Evolutionary conservation across 306 rosid genomes (phyloP).

Genomic region (Psophocarpus tetragonolobus): DNA sequence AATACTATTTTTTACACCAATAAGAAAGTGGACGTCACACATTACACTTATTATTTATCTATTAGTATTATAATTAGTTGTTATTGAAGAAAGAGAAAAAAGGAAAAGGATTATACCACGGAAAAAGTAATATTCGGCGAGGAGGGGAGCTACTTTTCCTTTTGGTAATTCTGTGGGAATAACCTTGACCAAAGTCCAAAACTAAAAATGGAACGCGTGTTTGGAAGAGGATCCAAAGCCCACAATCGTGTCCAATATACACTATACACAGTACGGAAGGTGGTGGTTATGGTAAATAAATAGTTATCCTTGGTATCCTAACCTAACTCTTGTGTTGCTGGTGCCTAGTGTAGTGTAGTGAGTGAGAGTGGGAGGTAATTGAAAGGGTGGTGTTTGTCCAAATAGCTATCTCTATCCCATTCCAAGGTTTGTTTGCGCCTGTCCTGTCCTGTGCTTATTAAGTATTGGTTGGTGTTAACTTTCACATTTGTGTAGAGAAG

Average conservation of each 20-base stretch:
- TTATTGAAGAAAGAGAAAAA: neutral
- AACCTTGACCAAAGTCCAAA: too few species aligned
- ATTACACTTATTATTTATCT: neutral
- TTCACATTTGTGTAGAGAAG: neutral
- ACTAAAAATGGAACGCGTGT: neutral
- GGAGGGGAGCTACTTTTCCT: neutral
- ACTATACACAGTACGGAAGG: neutral
- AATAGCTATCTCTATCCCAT: neutral
- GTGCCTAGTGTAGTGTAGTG: neutral
- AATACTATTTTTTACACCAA: neutral
- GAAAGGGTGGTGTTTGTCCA: neutral
- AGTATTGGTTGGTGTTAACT: neutral
- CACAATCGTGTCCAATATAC: neutral
- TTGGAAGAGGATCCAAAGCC: neutral
- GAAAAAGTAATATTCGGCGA: neutral
- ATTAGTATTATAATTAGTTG: too few species aligned
- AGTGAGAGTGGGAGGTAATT: neutral
- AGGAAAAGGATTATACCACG: neutral
- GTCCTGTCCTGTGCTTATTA: neutral
- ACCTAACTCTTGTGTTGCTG: neutral
- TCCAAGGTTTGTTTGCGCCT: neutral
- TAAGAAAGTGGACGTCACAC: neutral
- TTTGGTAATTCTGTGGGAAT: neutral
- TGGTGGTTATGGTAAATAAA: neutral
- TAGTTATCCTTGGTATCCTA: neutral